Percentiles rank a stretch among this genome's conserved stretches.
Evolutionary conservation across 805 yeast genomes (phyloP).

Genomic region (Nematodospora valgi): DNA sequence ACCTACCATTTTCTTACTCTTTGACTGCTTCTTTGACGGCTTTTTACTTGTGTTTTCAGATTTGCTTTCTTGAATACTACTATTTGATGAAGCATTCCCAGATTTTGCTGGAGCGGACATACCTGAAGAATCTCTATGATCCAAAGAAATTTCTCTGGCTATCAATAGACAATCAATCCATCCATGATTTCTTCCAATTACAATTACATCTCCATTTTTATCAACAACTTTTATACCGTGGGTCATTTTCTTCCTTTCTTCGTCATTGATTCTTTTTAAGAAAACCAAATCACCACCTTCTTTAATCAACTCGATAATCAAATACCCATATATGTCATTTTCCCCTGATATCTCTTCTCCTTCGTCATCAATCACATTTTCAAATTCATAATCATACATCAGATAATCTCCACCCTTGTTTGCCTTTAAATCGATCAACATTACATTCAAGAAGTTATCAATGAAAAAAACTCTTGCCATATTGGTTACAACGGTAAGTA

Average conservation of each 20-base stretch:
- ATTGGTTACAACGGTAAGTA: conserved; percentile 37
- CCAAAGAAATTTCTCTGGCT: conserved; percentile 51
- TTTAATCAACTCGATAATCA: conserved; percentile 59
- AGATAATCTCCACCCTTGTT: conserved; percentile 52
- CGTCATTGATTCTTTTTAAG: conserved; percentile 35
- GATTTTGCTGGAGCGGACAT: too few species aligned
- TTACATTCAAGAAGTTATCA: conserved; percentile 30
- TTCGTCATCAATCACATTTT: conserved; percentile 25
- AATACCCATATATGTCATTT: conserved; percentile 52
- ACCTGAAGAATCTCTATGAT: conserved; percentile 11
- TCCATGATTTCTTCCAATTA: conserved; percentile 46
- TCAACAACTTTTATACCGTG: conserved; percentile 25
- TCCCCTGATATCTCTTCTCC: conserved; percentile 28
- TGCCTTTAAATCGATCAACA: conserved; percentile 39
- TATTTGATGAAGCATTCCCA: neutral
- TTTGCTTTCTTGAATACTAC: conserved; percentile 8
- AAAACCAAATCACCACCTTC: conserved; percentile 55
- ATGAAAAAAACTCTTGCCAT: conserved; percentile 40
- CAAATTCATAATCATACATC: conserved; percentile 79
- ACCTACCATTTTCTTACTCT: conserved; percentile 8
- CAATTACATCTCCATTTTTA: conserved; percentile 30
- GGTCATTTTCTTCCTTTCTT: conserved; percentile 26
- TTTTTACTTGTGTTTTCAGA: conserved; percentile 13
- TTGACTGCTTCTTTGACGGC: conserved; percentile 12
- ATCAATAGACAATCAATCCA: conserved; percentile 72